phyloP scores from a whole-genome alignment of 305 asterid species.

The Fraxinus velutina region DNA sequence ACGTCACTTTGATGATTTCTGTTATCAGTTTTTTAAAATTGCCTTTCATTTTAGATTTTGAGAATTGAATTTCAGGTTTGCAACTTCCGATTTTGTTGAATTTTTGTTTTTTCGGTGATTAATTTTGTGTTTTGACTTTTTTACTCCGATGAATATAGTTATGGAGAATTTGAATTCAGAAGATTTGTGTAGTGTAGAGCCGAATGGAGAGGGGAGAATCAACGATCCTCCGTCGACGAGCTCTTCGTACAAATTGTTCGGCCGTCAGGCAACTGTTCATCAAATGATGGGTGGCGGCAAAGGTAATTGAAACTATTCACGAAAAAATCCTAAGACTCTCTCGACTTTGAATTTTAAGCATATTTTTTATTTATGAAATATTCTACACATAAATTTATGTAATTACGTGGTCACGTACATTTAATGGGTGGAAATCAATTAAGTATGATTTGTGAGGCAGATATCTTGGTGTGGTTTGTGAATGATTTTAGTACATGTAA shows the following conservation, averaged over 20 bases:
- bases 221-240: conserved; percentile 47
- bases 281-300: conserved; percentile 79
- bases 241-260: conserved; percentile 54
- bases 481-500: neutral
- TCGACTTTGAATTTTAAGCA: neutral
- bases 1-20: neutral
- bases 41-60: neutral
- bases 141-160: conserved; percentile 6
- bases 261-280: conserved; percentile 57
- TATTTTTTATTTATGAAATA: neutral
- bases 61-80: neutral
- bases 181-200: conserved; percentile 51
- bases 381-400: neutral
- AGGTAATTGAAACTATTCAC: conserved; percentile 38
- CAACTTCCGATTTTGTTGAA: neutral
- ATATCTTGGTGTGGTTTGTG: neutral
- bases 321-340: neutral
- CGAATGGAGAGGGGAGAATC: conserved; percentile 44
- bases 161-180: conserved; percentile 64
- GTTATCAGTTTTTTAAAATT: neutral
- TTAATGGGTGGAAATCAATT: neutral
- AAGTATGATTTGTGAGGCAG: neutral
- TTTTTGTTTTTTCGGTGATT: neutral
- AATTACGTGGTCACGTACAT: neutral
- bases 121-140: neutral